Percentiles rank a stretch among this genome's conserved stretches.
phyloP scores from a whole-genome alignment of 257 asterid species.

The Oldenlandia corymbosa region DNA sequence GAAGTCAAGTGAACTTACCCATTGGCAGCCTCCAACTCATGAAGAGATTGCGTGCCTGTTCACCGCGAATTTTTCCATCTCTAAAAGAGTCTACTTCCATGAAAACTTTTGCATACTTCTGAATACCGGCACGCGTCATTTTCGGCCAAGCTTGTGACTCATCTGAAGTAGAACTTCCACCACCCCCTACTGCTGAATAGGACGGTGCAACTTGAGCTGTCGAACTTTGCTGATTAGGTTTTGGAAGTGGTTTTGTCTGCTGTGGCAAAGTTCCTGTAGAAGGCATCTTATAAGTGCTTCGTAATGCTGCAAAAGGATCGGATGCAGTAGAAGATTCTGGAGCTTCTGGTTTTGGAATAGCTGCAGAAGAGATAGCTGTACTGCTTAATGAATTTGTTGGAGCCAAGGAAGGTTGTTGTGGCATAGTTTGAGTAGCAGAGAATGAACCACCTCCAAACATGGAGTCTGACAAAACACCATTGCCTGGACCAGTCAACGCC shows the following conservation, averaged over 20 bases:
- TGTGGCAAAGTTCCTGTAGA: slow-evolving; percentile 48
- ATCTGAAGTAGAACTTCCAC: slow-evolving; percentile 43
- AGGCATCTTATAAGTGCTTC: slow-evolving; percentile 48
- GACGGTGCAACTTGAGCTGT: slow-evolving; percentile 46
- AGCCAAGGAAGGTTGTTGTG: slow-evolving; percentile 44
- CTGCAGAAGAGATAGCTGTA: slow-evolving; percentile 45
- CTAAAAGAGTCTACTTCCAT: slow-evolving; percentile 84
- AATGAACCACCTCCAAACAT: slow-evolving; percentile 57
- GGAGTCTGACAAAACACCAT: slow-evolving; percentile 36
- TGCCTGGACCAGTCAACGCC: slow-evolving; percentile 41
- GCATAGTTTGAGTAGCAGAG: slow-evolving; percentile 47
- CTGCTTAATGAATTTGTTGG: slow-evolving; percentile 39
- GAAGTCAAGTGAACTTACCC: slow-evolving; percentile 39
- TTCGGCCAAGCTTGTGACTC: slow-evolving; percentile 91
- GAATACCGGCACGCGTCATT: slow-evolving; percentile 92
- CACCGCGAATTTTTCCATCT: slow-evolving; percentile 86
- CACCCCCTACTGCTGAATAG: slow-evolving; percentile 34
- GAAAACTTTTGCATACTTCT: slow-evolving; percentile 84
- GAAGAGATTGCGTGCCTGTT: slow-evolving; percentile 86
- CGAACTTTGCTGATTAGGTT: slow-evolving; percentile 56
- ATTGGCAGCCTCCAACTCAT: slow-evolving; percentile 93
- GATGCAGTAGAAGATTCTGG: slow-evolving; percentile 49
- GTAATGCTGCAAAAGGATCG: slow-evolving; percentile 77
- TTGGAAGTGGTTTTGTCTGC: slow-evolving; percentile 46
- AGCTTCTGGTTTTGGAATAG: slow-evolving; percentile 38